A percentile compares a stretch with the other conserved stretches of the same genome.
phyloP scores from a whole-genome alignment of 2,329 filamentous ascomycete genomes.

The Colletotrichum neosansevieriae region DNA sequence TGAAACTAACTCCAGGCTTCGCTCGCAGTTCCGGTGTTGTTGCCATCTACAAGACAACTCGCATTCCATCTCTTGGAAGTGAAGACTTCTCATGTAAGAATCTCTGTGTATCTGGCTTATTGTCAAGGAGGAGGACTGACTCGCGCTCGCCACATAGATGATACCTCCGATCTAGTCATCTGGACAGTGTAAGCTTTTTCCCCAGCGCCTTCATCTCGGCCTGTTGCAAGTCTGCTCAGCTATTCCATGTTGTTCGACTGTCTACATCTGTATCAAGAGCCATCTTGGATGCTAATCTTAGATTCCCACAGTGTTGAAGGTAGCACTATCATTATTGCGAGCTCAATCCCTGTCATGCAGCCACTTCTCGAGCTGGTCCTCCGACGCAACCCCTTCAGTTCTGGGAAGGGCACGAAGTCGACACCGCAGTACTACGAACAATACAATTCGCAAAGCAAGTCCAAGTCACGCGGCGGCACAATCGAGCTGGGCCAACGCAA shows the following conservation, averaged over 20 bases:
- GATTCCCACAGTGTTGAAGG: slow-evolving; percentile 46
- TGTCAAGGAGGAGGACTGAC: not conserved
- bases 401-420: slow-evolving; percentile 1
- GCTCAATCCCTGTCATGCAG: slow-evolving; percentile 50
- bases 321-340: slow-evolving; percentile 51
- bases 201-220: no score
- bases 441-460: slow-evolving; percentile 1
- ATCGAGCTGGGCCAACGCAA: slow-evolving; percentile 28
- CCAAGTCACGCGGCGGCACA: slow-evolving; percentile 3
- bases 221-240: not conserved
- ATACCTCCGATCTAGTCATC: slow-evolving; percentile 56
- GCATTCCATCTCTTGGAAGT: slow-evolving; percentile 46
- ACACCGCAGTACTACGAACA: slow-evolving; percentile 3
- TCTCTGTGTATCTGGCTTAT: not conserved
- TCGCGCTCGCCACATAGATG: slow-evolving; percentile 41
- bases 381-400: slow-evolving; percentile 21
- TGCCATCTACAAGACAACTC: slow-evolving; percentile 52
- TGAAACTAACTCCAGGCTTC: not conserved
- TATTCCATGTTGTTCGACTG: no score
- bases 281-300: not conserved
- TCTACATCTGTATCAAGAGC: no score
- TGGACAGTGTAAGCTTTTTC: slow-evolving; percentile 56
- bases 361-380: slow-evolving; percentile 43
- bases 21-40: slow-evolving; percentile 43
- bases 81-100: slow-evolving; percentile 44